Evolutionary conservation across 306 rosid species (phyloP).

Genomic region (Luffa acutangula): DNA sequence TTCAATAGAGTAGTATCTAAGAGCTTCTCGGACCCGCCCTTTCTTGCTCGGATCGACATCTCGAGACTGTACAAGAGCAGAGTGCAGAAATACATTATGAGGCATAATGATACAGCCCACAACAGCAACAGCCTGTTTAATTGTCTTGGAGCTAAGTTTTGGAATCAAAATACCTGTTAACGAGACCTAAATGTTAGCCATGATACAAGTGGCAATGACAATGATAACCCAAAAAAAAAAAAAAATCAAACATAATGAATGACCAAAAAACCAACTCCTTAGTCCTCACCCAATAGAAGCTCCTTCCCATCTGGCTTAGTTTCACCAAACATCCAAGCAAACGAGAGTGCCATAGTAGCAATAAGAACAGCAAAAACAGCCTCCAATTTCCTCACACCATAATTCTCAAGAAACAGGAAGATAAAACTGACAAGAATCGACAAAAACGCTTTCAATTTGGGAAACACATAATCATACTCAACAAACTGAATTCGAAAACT

Average conservation of each 20-base stretch:
- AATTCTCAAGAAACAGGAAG: slow-evolving; percentile 87
- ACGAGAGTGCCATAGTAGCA: slow-evolving; percentile 74
- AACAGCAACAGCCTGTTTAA: slow-evolving; percentile 89
- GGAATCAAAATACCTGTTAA: slow-evolving; percentile 77
- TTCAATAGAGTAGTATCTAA: slow-evolving; percentile 82
- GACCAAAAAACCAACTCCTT: slow-evolving; percentile 2
- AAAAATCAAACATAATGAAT: not conserved
- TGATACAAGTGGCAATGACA: slow-evolving; percentile 10
- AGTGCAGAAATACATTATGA: slow-evolving; percentile 89
- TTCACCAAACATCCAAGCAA: slow-evolving; percentile 99
- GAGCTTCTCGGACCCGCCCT: slow-evolving; percentile 84
- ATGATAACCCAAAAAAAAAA: not conserved
- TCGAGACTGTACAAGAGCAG: slow-evolving; percentile 93
- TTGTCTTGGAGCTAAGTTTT: slow-evolving; percentile 80
- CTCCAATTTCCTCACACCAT: slow-evolving; percentile 94
- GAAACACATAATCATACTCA: not conserved
- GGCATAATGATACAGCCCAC: slow-evolving; percentile 99
- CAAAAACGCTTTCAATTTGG: not conserved
- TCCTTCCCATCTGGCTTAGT: slow-evolving; percentile 73
- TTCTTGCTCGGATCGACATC: slow-evolving; percentile 53
- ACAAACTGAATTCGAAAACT: not conserved
- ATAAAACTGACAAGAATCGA: slow-evolving; percentile 46
- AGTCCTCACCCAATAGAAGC: slow-evolving; percentile 61
- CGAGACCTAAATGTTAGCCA: slow-evolving; percentile 9
- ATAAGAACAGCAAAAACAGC: slow-evolving; percentile 89